These are phyloP conservation scores for Populus trichocarpa DNA, from an alignment of 441 rosid species.

Conservation along the genomic window DNA sequence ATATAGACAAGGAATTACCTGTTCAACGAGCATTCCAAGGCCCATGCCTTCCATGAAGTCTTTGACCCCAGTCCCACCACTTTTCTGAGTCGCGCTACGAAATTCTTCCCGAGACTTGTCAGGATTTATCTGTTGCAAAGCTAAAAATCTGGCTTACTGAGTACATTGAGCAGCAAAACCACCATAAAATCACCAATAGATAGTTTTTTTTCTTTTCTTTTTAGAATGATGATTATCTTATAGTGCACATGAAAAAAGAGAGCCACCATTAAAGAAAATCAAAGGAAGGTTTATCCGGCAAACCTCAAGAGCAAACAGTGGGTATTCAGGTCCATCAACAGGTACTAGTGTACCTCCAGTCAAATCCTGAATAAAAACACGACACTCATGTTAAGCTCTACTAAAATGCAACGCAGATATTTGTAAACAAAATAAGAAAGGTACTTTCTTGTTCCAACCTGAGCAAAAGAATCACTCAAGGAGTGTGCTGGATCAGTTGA, in stretches of 20 bases:
- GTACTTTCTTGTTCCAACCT: slow-evolving; percentile 33
- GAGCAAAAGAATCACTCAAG: slow-evolving; percentile 80
- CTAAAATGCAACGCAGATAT: not conserved
- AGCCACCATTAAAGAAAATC: slow-evolving; percentile 8
- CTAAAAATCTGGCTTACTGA: slow-evolving; percentile 27
- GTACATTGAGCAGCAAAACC: slow-evolving; percentile 3
- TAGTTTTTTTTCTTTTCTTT: not conserved
- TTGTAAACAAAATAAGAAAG: not conserved
- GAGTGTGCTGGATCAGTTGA: slow-evolving; percentile 94
- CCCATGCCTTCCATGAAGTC: slow-evolving; percentile 78
- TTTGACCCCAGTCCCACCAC: slow-evolving; percentile 47
- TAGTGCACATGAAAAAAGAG: not conserved
- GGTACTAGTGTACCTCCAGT: slow-evolving; percentile 60
- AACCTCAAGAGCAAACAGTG: slow-evolving; percentile 81
- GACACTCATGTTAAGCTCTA: not conserved
- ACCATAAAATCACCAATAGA: not conserved
- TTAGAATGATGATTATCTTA: slow-evolving; percentile 5
- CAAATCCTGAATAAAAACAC: slow-evolving; percentile 46
- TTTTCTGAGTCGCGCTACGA: slow-evolving; percentile 33
- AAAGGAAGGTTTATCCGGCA: slow-evolving; percentile 15
- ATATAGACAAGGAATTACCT: slow-evolving; percentile 36
- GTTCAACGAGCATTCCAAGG: slow-evolving; percentile 67
- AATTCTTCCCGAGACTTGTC: slow-evolving; percentile 68
- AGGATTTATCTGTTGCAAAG: slow-evolving; percentile 52
- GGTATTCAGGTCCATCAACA: slow-evolving; percentile 66